Evolutionary conservation across 148 eudicot genomes (phyloP), one percentile per base, ranked within the genome.

Genomic region (Heliamphora exappendiculata): DNA sequence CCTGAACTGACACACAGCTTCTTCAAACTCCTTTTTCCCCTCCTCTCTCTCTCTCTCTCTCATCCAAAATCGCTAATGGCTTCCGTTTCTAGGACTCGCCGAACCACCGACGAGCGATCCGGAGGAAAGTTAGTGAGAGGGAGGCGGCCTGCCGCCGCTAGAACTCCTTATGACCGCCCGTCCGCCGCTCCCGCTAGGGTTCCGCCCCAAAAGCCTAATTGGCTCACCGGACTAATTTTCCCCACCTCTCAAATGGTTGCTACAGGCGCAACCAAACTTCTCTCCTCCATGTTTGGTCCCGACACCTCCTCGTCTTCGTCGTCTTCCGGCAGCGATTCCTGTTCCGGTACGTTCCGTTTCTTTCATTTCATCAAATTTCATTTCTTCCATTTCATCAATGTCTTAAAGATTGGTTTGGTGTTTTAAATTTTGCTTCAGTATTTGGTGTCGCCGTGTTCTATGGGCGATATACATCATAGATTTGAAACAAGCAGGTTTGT

Each of bases 141-240:
- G 7, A 78, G 90, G 50, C 78, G 88, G 36, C 28, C 47, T 39
- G 58, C 86, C 65, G 70, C 84, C 36, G 73, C 85, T 5, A 76
- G 65, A 58, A 87, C 87, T 4, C 97, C 98, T 1, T 91, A 91
- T 74, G 83, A 91, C 36, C 93, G 93, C 7, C 96, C 81, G 82
- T 1, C 80, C 33, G 7, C 76, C 36, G 28, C 69, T 7, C 70
- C 77, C 54, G 47, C 74, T 45, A 20, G 51, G 62, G 12, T 28
- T 55, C 54, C 22, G 36, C 64, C 77, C 75, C 73, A 73, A 78
- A 90, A 84, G 87, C 88, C 93, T 85, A 92, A 87, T 82, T 94
- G 98, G 98, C 78, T 94, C 8, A 76, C 91, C 28, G 88, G 91
- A 9, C 42, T 87, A 44, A 74, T 94, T 84, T 81, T 86, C 2